These are phyloP conservation scores for Scedosporium dehoogii DNA, from an alignment of 2,329 filamentous ascomycete genomes.

Conservation along the genomic window DNA sequence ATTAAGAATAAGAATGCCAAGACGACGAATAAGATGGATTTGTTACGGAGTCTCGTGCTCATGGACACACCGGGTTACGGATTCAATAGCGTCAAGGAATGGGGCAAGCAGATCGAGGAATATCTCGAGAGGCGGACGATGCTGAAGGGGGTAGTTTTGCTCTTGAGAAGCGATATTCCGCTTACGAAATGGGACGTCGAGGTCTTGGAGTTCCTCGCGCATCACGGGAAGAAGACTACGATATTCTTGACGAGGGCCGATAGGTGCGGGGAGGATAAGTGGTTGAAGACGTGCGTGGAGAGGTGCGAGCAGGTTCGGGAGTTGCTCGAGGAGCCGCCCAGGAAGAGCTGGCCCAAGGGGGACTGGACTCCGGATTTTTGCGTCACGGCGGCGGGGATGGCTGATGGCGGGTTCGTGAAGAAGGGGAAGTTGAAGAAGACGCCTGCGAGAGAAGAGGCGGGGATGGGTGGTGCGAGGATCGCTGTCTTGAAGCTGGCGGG, in stretches of 20 bases:
- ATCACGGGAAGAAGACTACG: slow-evolving; percentile 32
- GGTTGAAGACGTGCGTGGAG: slow-evolving; percentile 15
- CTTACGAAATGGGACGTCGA: slow-evolving; percentile 37
- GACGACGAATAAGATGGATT: slow-evolving; percentile 11
- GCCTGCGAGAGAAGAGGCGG: slow-evolving; percentile 20
- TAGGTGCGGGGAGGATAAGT: slow-evolving; percentile 25
- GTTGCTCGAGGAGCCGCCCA: slow-evolving; percentile 14
- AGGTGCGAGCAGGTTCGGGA: slow-evolving; percentile 18
- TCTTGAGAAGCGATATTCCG: slow-evolving; percentile 43
- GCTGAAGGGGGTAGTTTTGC: slow-evolving; percentile 41
- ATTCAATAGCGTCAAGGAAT: slow-evolving; percentile 32
- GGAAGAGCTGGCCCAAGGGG: slow-evolving; percentile 19
- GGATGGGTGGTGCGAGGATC: slow-evolving; percentile 27
- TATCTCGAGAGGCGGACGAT: slow-evolving; percentile 37
- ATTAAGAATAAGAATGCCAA: slow-evolving; percentile 3
- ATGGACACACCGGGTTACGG: slow-evolving; percentile 44
- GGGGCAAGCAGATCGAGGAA: slow-evolving; percentile 42
- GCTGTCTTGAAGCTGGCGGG: slow-evolving; percentile 32
- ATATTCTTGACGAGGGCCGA: slow-evolving; percentile 50
- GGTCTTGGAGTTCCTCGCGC: slow-evolving; percentile 36
- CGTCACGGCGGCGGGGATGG: slow-evolving; percentile 28
- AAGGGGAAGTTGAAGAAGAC: slow-evolving; percentile 9
- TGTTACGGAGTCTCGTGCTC: slow-evolving; percentile 36
- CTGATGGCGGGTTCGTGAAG: slow-evolving; percentile 17
- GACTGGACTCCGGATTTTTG: slow-evolving; percentile 21